These are phyloP conservation scores for Ophiorrhiza pumila DNA, from an alignment of 257 asterid genomes.

Conservation along the genomic window DNA sequence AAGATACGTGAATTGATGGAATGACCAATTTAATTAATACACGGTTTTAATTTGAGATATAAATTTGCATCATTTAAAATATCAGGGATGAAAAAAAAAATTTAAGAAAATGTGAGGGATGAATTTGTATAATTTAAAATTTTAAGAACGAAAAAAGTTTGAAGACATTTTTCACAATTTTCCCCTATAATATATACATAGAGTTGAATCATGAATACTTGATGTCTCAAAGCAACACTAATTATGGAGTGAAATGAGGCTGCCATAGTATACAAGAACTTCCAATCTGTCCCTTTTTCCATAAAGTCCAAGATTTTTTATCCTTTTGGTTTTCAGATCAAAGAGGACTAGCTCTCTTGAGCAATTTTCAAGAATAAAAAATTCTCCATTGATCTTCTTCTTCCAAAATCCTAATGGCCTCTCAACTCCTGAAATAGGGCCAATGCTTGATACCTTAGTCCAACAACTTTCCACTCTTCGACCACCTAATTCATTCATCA, in stretches of 20 bases:
- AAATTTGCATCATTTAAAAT: no score
- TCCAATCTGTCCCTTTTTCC: constrained; percentile 62
- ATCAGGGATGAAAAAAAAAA: no score
- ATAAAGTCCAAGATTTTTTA: constrained; percentile 37
- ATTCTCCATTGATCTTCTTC: constrained; percentile 21
- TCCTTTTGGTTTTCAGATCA: constrained; percentile 10
- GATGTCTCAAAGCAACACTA: no score
- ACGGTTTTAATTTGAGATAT: no score
- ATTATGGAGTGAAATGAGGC: constrained; percentile 31
- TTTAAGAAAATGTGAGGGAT: no score
- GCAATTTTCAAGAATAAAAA: constrained; percentile 36
- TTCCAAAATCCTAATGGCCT: constrained; percentile 57
- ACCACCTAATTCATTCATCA: constrained; percentile 34
- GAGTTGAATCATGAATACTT: no score
- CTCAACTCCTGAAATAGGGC: constrained; percentile 45
- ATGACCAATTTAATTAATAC: no score
- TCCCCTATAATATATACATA: no score
- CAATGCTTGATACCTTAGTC: constrained; percentile 37
- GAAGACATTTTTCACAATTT: no score
- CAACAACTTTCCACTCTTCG: constrained; percentile 27
- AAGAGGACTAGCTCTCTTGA: constrained; percentile 39
- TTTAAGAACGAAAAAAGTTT: no score
- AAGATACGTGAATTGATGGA: no score
- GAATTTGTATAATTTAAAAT: no score
- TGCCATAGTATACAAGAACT: constrained; percentile 36